Base-by-base conservation (phyloP, 208 protist species). In the Phytomonas sp. region DNA sequence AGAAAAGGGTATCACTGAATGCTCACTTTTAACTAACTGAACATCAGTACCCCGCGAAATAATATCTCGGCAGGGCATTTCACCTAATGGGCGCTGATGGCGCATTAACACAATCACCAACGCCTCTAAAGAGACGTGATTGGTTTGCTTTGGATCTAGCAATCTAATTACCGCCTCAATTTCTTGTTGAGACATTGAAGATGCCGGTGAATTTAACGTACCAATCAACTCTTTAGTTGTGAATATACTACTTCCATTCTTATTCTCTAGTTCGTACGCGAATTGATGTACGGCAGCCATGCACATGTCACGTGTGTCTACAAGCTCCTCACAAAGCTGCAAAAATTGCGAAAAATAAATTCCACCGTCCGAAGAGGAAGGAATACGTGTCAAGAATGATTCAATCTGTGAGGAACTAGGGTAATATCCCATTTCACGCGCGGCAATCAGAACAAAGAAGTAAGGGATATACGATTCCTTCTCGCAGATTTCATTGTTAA, bases 351-450 rank as follows among this genome's bases (percentile, higher is more conserved):
- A 72, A 36, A 85, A 81, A 7, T 65, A 80, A 45, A 91, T 63
- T 19, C 61, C 59, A 31, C 75, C 79, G 29, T 69, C 40, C 29
- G 73, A 66, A 29, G 71, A 37, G 31, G 56, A 69, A 0, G 79
- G 45, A 63, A 74, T 69, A 16, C 64, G 61, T 60, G 75, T 69
- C n/a, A 77, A 59, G 31, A 79, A 79, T 14, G 72, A 63, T 11
- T 72, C 29, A 23, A 86, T 19, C 7, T 52, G 26, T 26, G 70
- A 42, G 16, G 56, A 31, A 14, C 77, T 87, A 29, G 85, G 85
- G 67, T 83, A 91, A 66, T 87, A 88, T 12, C 85, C 82, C 34
- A 81, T 73, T 67, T 87, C 85, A 14, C 80, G 85, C 29, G 72
- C 68, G 10, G 83, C 80, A 32, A 70, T 60, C 16, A 71, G 49